Base-by-base conservation (phyloP, 208 protist species). In the Porcisia deanei region DNA sequence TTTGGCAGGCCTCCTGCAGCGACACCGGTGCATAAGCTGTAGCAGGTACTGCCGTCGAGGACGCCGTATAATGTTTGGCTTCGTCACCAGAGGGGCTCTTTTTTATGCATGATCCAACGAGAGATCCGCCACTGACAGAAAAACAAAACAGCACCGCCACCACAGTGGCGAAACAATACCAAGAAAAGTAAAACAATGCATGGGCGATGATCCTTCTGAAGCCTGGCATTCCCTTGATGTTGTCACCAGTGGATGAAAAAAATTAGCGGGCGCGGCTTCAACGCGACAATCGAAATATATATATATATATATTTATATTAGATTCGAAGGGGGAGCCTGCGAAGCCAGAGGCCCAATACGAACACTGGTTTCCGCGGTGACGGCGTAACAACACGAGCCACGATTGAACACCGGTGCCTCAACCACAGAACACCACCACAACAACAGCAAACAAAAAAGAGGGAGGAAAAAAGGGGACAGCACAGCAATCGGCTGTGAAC, bases 1-100 rank as follows among this genome's bases (percentile, higher is more conserved):
- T 66, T n/a, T 75, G 80, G 43, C 73, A 86, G 9, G 81, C 75
- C 37, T 63, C 72, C 54, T 76, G 74, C 20, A 85, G 70, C 16
- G 77, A 78, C 22, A 77, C 59, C 22, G 77, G 53, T 4, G 65
- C 37, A 55, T 57, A 34, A 43, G 67, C 25, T 49, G 49, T 20
- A 30, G 68, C 61, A 43, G 68, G 39, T 5, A 18, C 10, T 39
- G 39, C 20, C 52, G 16, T 63, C 55, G 53, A 34, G 12, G 52
- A 47, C 39, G 30, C 20, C 18, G 34, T 20, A 22, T 47, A 41
- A 3, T 6, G 54, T 34, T n/a, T 10, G 6, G 18, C 3, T 9
- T 8, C 71, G 30, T 22, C 30, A 49, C 30, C 22, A 39, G 1
- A n/a, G 43, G 0, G 16, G n/a, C 5, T 34, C 7, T 45, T 10